Base-by-base conservation (phyloP, 495 filamentous ascomycete species). In the Aspergillus sparsus region DNA sequence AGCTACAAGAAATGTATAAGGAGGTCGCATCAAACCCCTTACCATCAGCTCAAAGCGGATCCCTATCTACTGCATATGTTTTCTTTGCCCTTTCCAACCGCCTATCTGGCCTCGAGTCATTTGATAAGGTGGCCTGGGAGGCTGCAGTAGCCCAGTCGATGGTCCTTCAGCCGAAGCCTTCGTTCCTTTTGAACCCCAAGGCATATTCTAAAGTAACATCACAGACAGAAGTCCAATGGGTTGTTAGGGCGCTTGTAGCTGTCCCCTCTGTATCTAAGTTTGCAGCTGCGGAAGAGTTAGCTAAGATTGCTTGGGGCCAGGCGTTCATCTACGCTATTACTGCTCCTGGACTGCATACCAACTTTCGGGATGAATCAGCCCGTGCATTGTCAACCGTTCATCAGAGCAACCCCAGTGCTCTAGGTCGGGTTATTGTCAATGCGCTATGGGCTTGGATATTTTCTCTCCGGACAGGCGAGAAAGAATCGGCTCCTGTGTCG, bases 361-460 rank as follows among this genome's bases (percentile, higher is more conserved):
- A 66, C 5, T 76, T 86, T 41, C 84, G 88, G 55, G 83, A 83
- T 37, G 75, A 83, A 47, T 83, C 90, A 2, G 78, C 77, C 12
- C 68, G 78, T 41, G 67, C 80, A 2, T 73, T 98, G 35, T 80
- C 85, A 0, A 66, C 69, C 15, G 76, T 87, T 15, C 90, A 93
- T 66, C 57, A 79, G 42, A 62, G 76, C 57, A 66, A 84, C 60
- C 80, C 86, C 10, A 71, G 62, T 21, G 60, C 74, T 13, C 80
- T 93, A 21, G 82, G 85, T 0, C 74, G 75, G 13, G 71, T 84
- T 49, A 74, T 96, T 8, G 75, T 90, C 34, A 76, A 80, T 52
- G 92, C 87, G 9, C 69, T 97, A 13, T 98, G 95, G 94, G 79
- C 80, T 36, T 98, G 94, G 93, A 77, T 88, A 15, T 74, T 85